Evolutionary conservation across 345 rosid species (phyloP), one percentile per base, ranked within the genome.

Genomic region (Orychophragmus violaceus): DNA sequence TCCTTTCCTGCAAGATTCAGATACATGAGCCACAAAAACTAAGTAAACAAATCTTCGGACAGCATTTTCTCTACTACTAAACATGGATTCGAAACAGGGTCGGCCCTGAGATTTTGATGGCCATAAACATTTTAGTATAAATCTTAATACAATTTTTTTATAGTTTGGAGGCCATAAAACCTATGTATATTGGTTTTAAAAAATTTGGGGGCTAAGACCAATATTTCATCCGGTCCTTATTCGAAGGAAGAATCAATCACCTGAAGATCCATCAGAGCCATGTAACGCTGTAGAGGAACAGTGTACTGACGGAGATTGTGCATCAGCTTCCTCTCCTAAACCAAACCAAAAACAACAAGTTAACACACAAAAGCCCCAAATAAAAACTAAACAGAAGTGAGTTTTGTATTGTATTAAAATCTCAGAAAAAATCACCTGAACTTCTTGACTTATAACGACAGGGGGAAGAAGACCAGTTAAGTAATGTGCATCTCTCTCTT

Each of bases 191-290:
- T n/a, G n/a, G n/a, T n/a, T n/a, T n/a, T n/a, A n/a, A n/a, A n/a
- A n/a, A n/a, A n/a, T n/a, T n/a, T n/a, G n/a, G n/a, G n/a, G n/a
- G n/a, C n/a, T n/a, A n/a, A n/a, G n/a, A n/a, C n/a, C n/a, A n/a
- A n/a, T n/a, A n/a, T n/a, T n/a, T n/a, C n/a, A n/a, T n/a, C n/a
- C n/a, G n/a, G n/a, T n/a, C n/a, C n/a, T n/a, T n/a, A n/a, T n/a
- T n/a, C n/a, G n/a, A 72, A 45, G 7, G 8, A 32, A 22, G 13
- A 29, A 50, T 50, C 14, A 66, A 4, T 42, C 58, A 91, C 97
- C 91, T 94, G 97, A 53, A 95, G 99, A 79, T 91, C 99, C 96
- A 91, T 86, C 82, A 95, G 74, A 29, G 97, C 97, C 81, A 82
- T 79, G 74, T 91, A 95, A 62, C 88, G 86, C 44, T 94, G 99